Conservation (phyloP, 2,329 filamentous ascomycete genomes). For the Alternaria brassicae region DNA sequence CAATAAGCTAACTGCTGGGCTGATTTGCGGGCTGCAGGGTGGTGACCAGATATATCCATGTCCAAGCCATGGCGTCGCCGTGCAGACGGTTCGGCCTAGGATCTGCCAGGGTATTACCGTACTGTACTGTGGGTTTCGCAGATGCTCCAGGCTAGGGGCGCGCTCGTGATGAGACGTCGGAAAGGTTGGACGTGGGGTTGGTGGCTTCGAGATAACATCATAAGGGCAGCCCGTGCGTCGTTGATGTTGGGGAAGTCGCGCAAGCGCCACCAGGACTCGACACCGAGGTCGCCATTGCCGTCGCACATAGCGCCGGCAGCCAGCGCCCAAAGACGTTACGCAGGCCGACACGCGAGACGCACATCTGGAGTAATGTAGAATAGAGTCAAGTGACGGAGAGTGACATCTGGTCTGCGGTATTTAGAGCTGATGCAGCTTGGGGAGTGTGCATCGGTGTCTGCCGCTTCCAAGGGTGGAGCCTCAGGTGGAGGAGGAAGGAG, state of each 20-base stretch:
- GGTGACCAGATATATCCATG: background rate
- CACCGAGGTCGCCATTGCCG: background rate
- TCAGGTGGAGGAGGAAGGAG: constrained; percentile 6
- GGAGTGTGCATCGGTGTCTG: constrained; percentile 4
- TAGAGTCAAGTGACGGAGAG: constrained; percentile 8
- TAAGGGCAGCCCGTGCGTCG: constrained; percentile 11
- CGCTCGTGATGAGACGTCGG: constrained; percentile 19
- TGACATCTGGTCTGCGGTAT: constrained; percentile 6
- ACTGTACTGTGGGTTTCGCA: too few species aligned
- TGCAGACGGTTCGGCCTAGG: background rate
- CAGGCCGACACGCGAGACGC: constrained; percentile 11
- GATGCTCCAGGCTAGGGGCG: constrained; percentile 8
- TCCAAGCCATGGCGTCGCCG: constrained; percentile 8
- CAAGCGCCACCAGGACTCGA: constrained; percentile 15
- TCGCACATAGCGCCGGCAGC: constrained; percentile 10
- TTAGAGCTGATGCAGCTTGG: constrained; percentile 4
- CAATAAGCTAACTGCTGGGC: constrained; percentile 12
- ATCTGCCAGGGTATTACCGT: background rate
- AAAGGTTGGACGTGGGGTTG: background rate
- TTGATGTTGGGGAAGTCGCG: constrained; percentile 13
- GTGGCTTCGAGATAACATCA: constrained; percentile 8
- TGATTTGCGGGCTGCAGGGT: constrained; percentile 1
- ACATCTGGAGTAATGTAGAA: constrained; percentile 13
- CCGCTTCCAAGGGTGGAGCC: constrained; percentile 1
- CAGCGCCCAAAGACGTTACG: constrained; percentile 7